Conservation (phyloP, 495 filamentous ascomycete species). For the Diplogelasinospora grovesii region DNA sequence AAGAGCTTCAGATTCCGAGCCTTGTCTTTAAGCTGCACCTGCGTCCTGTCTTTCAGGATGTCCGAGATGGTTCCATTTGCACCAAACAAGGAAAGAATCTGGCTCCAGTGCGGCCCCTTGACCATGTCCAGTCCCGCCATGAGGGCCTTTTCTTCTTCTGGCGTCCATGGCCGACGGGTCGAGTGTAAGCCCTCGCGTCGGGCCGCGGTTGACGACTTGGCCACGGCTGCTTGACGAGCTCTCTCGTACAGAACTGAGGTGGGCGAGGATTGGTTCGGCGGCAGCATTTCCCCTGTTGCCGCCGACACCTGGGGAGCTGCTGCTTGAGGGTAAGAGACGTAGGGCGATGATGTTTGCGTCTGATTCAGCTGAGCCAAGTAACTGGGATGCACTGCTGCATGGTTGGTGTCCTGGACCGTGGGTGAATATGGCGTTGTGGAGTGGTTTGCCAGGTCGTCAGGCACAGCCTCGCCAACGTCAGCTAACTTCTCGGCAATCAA, state of each 20-base stretch:
- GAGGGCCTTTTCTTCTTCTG: conserved; percentile 84
- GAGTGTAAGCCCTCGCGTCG: conserved; percentile 71
- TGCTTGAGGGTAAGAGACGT: conserved; percentile 16
- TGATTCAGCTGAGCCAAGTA: conserved; percentile 15
- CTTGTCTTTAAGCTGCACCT: conserved; percentile 95
- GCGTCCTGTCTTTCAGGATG: conserved; percentile 84
- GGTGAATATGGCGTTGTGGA: conserved; percentile 6
- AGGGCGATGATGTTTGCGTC: conserved; percentile 8
- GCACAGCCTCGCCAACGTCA: conserved; percentile 4
- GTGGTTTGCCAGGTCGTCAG: conserved; percentile 14
- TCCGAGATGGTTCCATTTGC: conserved; percentile 75
- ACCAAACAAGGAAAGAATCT: conserved; percentile 86
- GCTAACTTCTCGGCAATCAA: conserved; percentile 21
- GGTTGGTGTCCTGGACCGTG: conserved; percentile 2
- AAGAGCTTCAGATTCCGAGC: conserved; percentile 91
- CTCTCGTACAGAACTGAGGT: conserved; percentile 76
- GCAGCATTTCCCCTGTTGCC: conserved; percentile 23
- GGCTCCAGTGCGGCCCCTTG: conserved; percentile 91
- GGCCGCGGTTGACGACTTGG: conserved; percentile 67
- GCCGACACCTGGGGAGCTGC: conserved; percentile 1
- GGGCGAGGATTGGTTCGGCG: conserved; percentile 68
- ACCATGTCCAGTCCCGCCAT: conserved; percentile 90
- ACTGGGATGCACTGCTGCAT: conserved; percentile 11
- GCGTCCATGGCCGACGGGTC: conserved; percentile 84
- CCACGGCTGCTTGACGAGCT: conserved; percentile 72